Evolutionary conservation across 176 grass and related monocot genomes (phyloP), one percentile per base, ranked within the genome.

Genomic region (Echinochloa phyllopogon): DNA sequence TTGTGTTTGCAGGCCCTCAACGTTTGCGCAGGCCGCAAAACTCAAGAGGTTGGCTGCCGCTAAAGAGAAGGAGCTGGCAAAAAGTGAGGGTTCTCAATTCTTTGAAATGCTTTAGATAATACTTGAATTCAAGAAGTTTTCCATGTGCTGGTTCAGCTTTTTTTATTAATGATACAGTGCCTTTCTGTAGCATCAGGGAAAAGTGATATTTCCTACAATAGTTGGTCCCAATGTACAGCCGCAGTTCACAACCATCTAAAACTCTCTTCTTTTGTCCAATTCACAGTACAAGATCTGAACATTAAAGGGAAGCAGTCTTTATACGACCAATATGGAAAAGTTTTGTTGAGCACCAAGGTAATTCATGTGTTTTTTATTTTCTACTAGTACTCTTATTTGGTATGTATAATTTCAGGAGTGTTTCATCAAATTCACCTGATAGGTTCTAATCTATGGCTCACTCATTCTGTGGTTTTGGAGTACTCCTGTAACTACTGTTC

Each of bases 11-110:
- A 99, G 96, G 58, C 96, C 96, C 47, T 92, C 96, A 14, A 99
- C 93, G 25, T 99, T 99, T 94, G 96, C 96, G 36, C 96, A 99
- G 69, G 88, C 93, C 1, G 96, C 96, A 50, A 99, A 94, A 75
- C 89, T 96, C 63, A 99, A 85, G 80, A 75, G 93, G 59, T 21
- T 89, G 61, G 93, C 91, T 89, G 91, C 55, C 27, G 73, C 91
- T 24, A 94, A 99, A 87, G 96, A 99, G 88, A 99, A 91, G 69
- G 89, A 96, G 70, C 66, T 94, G 33, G 61, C 79, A n/a, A 99
- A 85, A 81, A 16, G 96, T 94, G 92, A 61, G 82, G 20, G 69
- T 78, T n/a, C n/a, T 63, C 5, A 68, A 55, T 40, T 47, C 44
- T 58, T 85, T 48, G 14, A 43, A 43, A 69, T 76, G 37, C 11